These are phyloP conservation scores for Mortierella sp. DNA, from an alignment of 371 early-diverging fungal species.

Conservation along the genomic window DNA sequence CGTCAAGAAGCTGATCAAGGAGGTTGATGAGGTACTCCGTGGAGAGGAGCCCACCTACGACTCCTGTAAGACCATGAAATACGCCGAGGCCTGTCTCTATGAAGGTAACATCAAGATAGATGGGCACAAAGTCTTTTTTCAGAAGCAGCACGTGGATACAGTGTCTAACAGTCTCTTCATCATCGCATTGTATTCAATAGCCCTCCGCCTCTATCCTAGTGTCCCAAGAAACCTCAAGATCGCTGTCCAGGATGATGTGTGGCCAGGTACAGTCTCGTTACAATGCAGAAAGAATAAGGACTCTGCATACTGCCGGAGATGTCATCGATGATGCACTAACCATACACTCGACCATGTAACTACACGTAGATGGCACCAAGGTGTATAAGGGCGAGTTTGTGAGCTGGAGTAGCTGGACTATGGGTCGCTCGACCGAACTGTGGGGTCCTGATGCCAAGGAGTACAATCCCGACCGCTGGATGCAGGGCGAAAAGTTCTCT, in stretches of 20 bases:
- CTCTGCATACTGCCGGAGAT: too few species aligned
- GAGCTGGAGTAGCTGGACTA: conserved; percentile 65
- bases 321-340: background rate
- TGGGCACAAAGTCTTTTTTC: too few species aligned
- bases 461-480: conserved; percentile 75
- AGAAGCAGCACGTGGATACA: conserved; percentile 26
- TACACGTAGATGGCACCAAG: conserved; percentile 66
- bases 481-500: conserved; percentile 62
- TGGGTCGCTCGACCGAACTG: conserved; percentile 66
- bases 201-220: conserved; percentile 78
- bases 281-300: background rate
- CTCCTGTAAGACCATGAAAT: conserved; percentile 65
- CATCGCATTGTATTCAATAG: conserved; percentile 69
- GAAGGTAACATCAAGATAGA: conserved; percentile 62
- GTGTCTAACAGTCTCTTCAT: conserved; percentile 60
- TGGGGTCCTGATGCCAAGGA: conserved; percentile 74
- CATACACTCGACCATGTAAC: background rate
- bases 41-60: conserved; percentile 60
- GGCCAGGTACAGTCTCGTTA: conserved; percentile 60
- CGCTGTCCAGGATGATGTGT: conserved; percentile 78
- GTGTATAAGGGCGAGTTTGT: conserved; percentile 71
- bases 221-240: conserved; percentile 82
- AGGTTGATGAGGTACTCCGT: conserved; percentile 61
- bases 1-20: conserved; percentile 65
- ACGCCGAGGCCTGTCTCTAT: conserved; percentile 66